A percentile compares a stretch with the other conserved stretches of the same genome.
These are phyloP conservation scores for Pseudogymnoascus sp. DNA, from an alignment of 2,329 filamentous ascomycete genomes.

Conservation along the genomic window DNA sequence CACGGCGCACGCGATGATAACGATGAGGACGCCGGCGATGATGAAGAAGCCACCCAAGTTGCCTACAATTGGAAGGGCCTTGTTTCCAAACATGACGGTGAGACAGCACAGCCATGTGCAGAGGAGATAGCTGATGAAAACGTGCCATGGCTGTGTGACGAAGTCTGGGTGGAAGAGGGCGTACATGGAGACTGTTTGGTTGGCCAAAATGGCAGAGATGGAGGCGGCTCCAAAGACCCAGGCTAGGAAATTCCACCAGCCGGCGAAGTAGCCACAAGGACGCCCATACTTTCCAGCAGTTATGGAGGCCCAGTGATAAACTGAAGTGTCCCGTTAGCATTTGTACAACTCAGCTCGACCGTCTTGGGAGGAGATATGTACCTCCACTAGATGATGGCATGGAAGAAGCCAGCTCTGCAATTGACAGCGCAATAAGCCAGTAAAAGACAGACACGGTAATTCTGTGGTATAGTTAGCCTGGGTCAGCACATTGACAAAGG, in stretches of 20 bases:
- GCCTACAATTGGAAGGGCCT: conserved; percentile 40
- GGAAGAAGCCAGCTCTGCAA: conserved; percentile 52
- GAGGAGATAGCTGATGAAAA: conserved; percentile 38
- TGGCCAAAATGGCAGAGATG: conserved; percentile 10
- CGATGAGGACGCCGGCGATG: conserved; percentile 42
- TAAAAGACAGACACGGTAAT: conserved; percentile 42
- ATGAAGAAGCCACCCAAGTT: conserved; percentile 44
- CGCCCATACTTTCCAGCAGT: conserved; percentile 38
- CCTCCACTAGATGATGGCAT: conserved; percentile 50
- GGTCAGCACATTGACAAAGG: not conserved
- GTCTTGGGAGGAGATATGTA: not conserved
- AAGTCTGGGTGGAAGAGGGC: conserved; percentile 35
- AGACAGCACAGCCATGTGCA: conserved; percentile 36
- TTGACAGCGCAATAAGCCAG: conserved; percentile 47
- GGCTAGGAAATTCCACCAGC: conserved; percentile 40
- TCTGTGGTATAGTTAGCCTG: not conserved
- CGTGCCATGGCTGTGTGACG: conserved; percentile 36
- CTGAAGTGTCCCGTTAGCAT: not conserved
- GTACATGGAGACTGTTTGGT: conserved; percentile 12
- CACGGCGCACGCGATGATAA: conserved; percentile 44
- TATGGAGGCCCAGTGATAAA: conserved; percentile 54
- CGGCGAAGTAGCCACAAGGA: conserved; percentile 37
- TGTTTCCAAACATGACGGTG: conserved; percentile 43
- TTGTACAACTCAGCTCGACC: not conserved
- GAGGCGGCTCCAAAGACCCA: conserved; percentile 27